phyloP scores from a whole-genome alignment of 371 early-diverging fungal genomes.

The Hamiltosporidium tvaerminnensis region DNA sequence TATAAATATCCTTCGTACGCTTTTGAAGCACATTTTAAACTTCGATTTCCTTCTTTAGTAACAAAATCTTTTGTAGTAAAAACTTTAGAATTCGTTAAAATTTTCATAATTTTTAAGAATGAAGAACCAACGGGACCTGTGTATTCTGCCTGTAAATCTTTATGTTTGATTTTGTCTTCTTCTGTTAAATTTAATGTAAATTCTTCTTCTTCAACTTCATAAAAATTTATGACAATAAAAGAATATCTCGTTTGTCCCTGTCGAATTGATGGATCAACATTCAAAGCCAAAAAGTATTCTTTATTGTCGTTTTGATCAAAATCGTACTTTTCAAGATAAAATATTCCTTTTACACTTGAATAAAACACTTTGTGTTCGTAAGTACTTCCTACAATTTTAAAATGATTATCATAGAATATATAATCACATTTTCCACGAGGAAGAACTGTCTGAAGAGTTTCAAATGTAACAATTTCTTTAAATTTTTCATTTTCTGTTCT shows the following conservation, averaged over 20 bases:
- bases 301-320: slow-evolving; percentile 5
- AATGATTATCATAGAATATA: slow-evolving; percentile 36
- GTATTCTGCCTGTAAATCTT: slow-evolving; percentile 18
- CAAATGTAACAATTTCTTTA: slow-evolving; percentile 42
- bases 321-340: slow-evolving; percentile 37
- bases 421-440: slow-evolving; percentile 50
- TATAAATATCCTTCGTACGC: slow-evolving; percentile 49
- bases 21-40: slow-evolving; percentile 44
- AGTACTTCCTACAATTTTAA: slow-evolving; percentile 46
- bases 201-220: slow-evolving; percentile 17
- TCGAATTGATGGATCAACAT: slow-evolving; percentile 36
- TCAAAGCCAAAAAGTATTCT: slow-evolving; percentile 20
- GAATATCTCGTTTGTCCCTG: slow-evolving; percentile 53
- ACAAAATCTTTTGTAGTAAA: slow-evolving; percentile 12
- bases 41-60: slow-evolving; percentile 3
- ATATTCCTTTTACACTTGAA: slow-evolving; percentile 28
- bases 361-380: slow-evolving; percentile 51
- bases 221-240: slow-evolving; percentile 33
- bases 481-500: slow-evolving; percentile 11
- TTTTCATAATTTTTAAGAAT: slow-evolving; percentile 35
- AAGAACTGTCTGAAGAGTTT: slow-evolving; percentile 27
- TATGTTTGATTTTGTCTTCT: neutral
- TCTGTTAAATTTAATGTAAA: slow-evolving; percentile 13
- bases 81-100: slow-evolving; percentile 9
- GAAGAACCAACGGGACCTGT: slow-evolving; percentile 27